Evolutionary conservation across 257 asterid genomes (phyloP).

Genomic region (Solanum neorickii): DNA sequence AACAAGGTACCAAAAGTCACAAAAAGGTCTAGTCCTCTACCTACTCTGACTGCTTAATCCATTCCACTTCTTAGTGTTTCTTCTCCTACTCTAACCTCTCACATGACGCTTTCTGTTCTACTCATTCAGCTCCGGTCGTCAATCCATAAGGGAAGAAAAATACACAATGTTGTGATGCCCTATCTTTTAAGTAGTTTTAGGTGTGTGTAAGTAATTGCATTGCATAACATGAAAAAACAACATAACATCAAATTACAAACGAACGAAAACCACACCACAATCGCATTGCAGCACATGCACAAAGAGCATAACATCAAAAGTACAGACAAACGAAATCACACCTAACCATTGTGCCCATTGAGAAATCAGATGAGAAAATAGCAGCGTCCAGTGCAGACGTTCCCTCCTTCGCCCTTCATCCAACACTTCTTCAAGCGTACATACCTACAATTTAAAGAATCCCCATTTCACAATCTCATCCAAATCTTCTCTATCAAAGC

Average conservation of each 20-base stretch:
- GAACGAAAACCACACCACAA: constrained; percentile 25
- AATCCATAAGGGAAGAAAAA: neutral
- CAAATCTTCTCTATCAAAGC: neutral
- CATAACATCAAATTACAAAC: neutral
- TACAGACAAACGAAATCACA: constrained; percentile 12
- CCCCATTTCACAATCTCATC: neutral
- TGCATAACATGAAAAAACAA: neutral
- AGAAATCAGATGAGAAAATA: constrained; percentile 64
- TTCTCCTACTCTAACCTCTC: neutral
- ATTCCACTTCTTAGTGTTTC: neutral
- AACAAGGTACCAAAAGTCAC: neutral
- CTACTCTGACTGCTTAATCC: neutral
- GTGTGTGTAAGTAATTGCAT: neutral
- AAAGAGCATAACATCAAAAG: neutral
- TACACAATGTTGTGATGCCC: neutral
- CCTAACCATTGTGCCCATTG: constrained; percentile 99
- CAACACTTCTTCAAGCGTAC: constrained; percentile 40
- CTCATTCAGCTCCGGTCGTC: neutral
- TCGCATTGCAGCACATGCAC: neutral
- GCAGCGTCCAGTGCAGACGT: constrained; percentile 64
- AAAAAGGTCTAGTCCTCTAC: neutral
- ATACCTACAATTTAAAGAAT: constrained; percentile 20
- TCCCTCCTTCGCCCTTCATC: constrained; percentile 53
- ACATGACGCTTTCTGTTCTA: neutral
- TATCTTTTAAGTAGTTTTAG: neutral